Evolutionary conservation across 371 early-diverging fungal genomes (phyloP), one percentile per base, ranked within the genome.

Genomic region (Dichotomocladium elegans): DNA sequence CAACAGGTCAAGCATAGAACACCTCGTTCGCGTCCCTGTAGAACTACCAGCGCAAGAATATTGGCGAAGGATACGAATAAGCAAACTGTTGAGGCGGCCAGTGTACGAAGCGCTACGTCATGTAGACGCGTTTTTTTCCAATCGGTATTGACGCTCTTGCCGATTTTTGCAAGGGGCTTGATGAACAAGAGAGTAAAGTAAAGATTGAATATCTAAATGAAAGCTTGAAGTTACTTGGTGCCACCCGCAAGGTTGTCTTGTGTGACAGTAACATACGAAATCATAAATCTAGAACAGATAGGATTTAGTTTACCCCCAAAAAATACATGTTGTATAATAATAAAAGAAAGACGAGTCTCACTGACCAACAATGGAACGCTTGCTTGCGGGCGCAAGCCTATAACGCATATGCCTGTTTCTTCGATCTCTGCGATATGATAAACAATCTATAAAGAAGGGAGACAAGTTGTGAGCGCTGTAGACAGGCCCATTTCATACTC

Each of bases 1-100:
- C 83, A 82, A 19, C 70, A 71, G 0, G 72, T 78, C 12, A 82
- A 37, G 48, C 83, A 82, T n/a, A 79, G 35, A 7, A 76, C 40
- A 8, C 79, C 81, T 15, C 83, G 68, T 51, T 80, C 70, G 10
- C 66, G 54, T 10, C 80, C 79, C 10, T 73, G 37, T 24, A 73
- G 59, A 47, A 74, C 49, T 11, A 72, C 56, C 6, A 79, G 26
- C 7, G 68, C 51, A 2, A 79, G 43, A 31, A 78, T 68, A 51
- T 82, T 82, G 41, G 67, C 80, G 55, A 73, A 68, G 0, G 78
- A 78, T 10, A 72, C 70, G 4, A 80, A 3, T 8, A 80, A 34
- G 19, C 77, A 74, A 0, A 79, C 63, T 19, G 72, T 37, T 0
- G 81, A 79, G 5, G 81, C 83, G 19, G 74, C 51, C 27, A 80